A percentile compares a stretch with the other conserved stretches of the same genome.
phyloP scores from a whole-genome alignment of 2,329 filamentous ascomycete species.

The Stromatinia cepivora region DNA sequence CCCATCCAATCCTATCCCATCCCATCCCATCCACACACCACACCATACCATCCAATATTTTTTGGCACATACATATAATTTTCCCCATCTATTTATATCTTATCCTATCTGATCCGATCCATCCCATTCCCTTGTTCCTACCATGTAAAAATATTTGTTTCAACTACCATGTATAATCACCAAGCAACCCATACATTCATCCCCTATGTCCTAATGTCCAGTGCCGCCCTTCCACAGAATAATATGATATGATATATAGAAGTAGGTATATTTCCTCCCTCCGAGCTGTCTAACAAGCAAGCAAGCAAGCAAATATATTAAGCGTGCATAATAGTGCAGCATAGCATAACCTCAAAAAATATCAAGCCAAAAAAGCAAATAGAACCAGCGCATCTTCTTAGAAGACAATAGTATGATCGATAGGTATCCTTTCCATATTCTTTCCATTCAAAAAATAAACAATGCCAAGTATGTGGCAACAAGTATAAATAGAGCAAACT shows the following conservation, averaged over 20 bases:
- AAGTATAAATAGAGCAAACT: conserved; percentile 17
- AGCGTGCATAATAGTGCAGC: conserved; percentile 11
- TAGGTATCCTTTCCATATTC: conserved; percentile 21
- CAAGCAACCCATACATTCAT: background rate
- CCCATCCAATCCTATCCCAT: background rate
- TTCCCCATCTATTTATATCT: conserved; percentile 16
- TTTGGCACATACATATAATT: conserved; percentile 5
- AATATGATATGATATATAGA: conserved; percentile 10
- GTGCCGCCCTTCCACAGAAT: background rate
- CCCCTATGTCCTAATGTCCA: background rate
- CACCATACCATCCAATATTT: background rate
- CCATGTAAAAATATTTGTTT: background rate
- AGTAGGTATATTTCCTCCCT: background rate
- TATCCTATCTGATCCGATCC: background rate
- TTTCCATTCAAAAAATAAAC: conserved; percentile 9
- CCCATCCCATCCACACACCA: background rate
- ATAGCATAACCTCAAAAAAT: conserved; percentile 1
- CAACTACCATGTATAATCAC: conserved; percentile 11
- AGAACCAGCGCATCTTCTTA: conserved; percentile 18
- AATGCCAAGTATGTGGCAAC: conserved; percentile 14
- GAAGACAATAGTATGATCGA: conserved; percentile 18
- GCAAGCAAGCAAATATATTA: conserved; percentile 6
- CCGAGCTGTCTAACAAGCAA: background rate
- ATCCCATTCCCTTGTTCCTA: background rate
- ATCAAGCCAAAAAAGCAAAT: conserved; percentile 21